phyloP scores from a whole-genome alignment of 2,329 filamentous ascomycete species.

The Cladobotryum mycophilum region DNA sequence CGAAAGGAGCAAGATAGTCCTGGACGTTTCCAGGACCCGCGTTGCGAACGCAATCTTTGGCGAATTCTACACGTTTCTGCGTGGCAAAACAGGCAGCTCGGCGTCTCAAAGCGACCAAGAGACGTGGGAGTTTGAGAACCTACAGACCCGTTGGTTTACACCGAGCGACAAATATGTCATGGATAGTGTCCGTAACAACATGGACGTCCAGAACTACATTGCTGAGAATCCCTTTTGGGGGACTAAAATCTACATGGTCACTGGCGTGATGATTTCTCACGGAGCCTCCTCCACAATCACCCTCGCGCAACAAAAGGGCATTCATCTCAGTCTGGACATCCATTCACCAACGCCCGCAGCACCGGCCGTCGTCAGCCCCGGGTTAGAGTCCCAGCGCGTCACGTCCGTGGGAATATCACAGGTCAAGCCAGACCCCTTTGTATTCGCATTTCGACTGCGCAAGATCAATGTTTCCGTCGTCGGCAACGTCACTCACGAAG shows the following conservation, averaged over 20 bases:
- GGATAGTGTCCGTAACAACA: neutral
- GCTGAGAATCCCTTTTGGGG: neutral
- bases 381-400: neutral
- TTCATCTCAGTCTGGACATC: neutral
- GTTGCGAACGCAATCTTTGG: neutral
- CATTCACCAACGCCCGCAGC: neutral
- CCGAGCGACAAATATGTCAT: neutral
- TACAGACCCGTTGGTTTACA: neutral
- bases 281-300: neutral
- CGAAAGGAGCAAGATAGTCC: neutral
- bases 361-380: too few species aligned
- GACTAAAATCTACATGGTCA: slow-evolving; percentile 1
- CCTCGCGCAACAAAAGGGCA: neutral
- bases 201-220: slow-evolving; percentile 1
- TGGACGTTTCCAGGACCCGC: neutral
- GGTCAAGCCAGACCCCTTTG: neutral
- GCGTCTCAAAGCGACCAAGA: neutral
- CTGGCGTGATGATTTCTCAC: neutral
- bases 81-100: neutral
- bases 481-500: neutral
- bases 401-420: neutral
- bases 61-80: neutral
- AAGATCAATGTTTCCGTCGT: neutral
- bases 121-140: neutral
- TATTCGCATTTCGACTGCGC: slow-evolving; percentile 2